Base-by-base conservation (phyloP, 78 protist genomes). In the Dictyostelium firmibasis region DNA sequence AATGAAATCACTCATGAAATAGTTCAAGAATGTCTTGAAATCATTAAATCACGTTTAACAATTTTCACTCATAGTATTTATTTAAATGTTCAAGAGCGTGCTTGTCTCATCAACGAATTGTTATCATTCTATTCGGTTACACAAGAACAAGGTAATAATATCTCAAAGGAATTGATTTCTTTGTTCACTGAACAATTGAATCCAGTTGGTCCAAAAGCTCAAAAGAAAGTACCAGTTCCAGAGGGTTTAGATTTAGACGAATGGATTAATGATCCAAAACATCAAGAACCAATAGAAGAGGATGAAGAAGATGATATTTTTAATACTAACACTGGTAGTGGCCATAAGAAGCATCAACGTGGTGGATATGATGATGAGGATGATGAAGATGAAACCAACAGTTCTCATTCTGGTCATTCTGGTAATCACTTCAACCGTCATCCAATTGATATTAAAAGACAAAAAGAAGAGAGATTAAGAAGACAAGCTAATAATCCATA, bases 1-100 rank as follows among this genome's bases (percentile, higher is more conserved):
- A 27, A 67, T 27, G 83, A 60, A 36, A 78, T 75, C 29, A 36
- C 76, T 14, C 43, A 8, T 25, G 91, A 86, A 33, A 94, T 85
- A 1, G 35, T 94, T 57, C 84, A 88, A 25, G 57, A 84, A 35
- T 85, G 92, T 62, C 38, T 86, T 13, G 44, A 43, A 2, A 25
- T 91, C 2, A 11, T 88, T 10, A 20, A 38, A n/a, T 5, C 50
- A 29, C 70, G 92, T 13, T 35, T 97, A 18, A 83, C 91, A 29
- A 3, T 87, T 43, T 96, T 97, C 53, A 86, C 96, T 20, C 95
- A 77, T 23, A 25, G 72, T 16, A 81, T 77, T 27, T 94, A 96
- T 38, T 47, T 97, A 33, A 98, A 98, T 35, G 99, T 98, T 5
- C 99, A 98, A 81, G 99, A 98, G 94, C 94, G 98, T 60, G 96